Evolutionary conservation across 768 basidiomycete genomes (phyloP).

Genomic region (Lanmaoa rubissima): DNA sequence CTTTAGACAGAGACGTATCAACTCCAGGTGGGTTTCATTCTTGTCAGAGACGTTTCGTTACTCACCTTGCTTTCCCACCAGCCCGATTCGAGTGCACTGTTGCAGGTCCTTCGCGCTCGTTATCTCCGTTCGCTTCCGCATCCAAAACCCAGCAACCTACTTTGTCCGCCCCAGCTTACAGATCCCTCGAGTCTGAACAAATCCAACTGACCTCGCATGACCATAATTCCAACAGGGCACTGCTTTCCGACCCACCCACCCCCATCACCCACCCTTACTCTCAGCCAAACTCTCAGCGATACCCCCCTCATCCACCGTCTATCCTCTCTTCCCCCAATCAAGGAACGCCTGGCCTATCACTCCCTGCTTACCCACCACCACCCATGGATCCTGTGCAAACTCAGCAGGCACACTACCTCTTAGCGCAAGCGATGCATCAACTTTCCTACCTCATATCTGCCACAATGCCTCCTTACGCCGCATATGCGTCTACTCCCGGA

Average conservation of each 20-base stretch:
- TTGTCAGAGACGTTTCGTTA: background rate
- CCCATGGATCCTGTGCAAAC: slow-evolving; percentile 29
- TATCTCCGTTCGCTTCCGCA: slow-evolving; percentile 2
- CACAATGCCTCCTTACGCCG: slow-evolving; percentile 26
- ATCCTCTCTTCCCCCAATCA: slow-evolving; percentile 19
- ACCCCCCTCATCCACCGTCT: slow-evolving; percentile 16
- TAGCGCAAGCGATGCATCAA: slow-evolving; percentile 42
- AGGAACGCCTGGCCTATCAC: slow-evolving; percentile 16
- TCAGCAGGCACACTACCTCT: slow-evolving; percentile 38
- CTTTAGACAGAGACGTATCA: slow-evolving; percentile 1
- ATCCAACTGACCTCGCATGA: background rate
- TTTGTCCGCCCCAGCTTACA: slow-evolving; percentile 1
- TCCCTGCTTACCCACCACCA: slow-evolving; percentile 29
- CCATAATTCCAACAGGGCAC: background rate
- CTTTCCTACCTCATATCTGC: slow-evolving; percentile 39
- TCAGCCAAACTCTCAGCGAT: slow-evolving; percentile 18
- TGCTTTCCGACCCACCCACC: slow-evolving; percentile 14
- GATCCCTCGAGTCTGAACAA: slow-evolving; percentile 9
- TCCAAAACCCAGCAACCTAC: slow-evolving; percentile 10
- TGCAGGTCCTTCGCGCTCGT: slow-evolving; percentile 12
- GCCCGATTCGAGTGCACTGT: slow-evolving; percentile 6
- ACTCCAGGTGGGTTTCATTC: slow-evolving; percentile 14
- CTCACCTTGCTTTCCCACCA: slow-evolving; percentile 8
- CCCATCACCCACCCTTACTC: slow-evolving; percentile 23
- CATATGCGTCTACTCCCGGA: slow-evolving; percentile 17